Base-by-base conservation (phyloP, 305 asterid species). In the Lippia alba region DNA sequence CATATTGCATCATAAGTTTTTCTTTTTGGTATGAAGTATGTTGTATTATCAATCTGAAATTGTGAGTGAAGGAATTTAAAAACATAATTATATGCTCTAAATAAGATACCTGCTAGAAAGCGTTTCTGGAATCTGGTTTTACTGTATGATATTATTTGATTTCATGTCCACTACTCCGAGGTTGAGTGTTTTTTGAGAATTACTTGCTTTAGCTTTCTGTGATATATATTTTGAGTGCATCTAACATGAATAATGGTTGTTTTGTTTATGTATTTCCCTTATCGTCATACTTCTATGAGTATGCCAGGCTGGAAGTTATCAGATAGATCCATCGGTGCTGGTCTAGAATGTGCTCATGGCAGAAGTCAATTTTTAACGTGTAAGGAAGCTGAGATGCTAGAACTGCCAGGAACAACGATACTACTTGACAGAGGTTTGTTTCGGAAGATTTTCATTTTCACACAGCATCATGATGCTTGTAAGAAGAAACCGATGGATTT, bases 351-450 rank as follows among this genome's bases (percentile, higher is more conserved):
- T 66, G 84, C 94, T 32, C 70, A 73, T 51, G 97, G 99, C 16
- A 85, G 99, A 83, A 86, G 80, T 78, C 99, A 94, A 71, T 67
- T 94, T 77, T 80, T 94, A 75, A 82, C 91, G 63, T 74, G 76
- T 30, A 74, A 83, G 75, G 96, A 88, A 83, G 91, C 89, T 61
- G 85, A 78, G 71, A 72, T 45, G 81, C 83, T 94, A 51, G 96
- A 91, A 59, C 76, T 89, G 58, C 85, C 86, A 10, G 91, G 84
- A 61, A 82, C 88, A 59, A 82, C 88, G 40, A 46, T 91, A 80
- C 79, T 91, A 72, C 87, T 91, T 41, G 99, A 91, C 61, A 97
- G 99, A 89, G 97, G 99, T 92, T 74, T 79, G 45, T 76, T 66
- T 61, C 57, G 67, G 63, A 69, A 48, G 34, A 18, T 49, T 76